These are phyloP conservation scores for Boletellus ananas DNA, from an alignment of 768 basidiomycete species.

Conservation along the genomic window DNA sequence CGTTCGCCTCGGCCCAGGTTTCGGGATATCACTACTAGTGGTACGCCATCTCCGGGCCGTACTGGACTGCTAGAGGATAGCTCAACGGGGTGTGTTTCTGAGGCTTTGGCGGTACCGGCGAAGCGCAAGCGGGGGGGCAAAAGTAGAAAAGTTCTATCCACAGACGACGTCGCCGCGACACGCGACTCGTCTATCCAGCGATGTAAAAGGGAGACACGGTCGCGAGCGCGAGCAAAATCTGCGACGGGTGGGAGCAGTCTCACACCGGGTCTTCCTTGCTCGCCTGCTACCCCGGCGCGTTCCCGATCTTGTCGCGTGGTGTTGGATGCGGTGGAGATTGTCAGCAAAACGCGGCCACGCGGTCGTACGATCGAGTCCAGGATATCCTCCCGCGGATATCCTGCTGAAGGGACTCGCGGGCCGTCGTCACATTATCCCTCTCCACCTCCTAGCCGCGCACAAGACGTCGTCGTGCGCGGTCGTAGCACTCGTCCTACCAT, in stretches of 20 bases:
- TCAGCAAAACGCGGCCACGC: not conserved
- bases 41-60: not conserved
- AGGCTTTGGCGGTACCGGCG: not conserved
- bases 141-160: not conserved
- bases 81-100: not conserved
- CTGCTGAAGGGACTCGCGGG: not conserved
- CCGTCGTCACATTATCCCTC: constrained; percentile 4
- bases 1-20: not conserved
- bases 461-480: not conserved
- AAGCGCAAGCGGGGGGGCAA: constrained; percentile 3
- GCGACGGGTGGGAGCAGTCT: not conserved
- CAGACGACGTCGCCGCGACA: not conserved
- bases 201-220: not conserved
- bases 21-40: not conserved
- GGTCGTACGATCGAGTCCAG: too few species aligned
- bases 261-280: not conserved
- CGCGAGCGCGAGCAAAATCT: not conserved
- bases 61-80: not conserved
- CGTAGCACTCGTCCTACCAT: not conserved
- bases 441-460: constrained; percentile 1
- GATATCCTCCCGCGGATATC: not conserved
- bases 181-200: not conserved
- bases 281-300: not conserved
- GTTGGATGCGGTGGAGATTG: constrained; percentile 20
- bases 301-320: constrained; percentile 3